Evolutionary conservation across 495 filamentous ascomycete species (phyloP).

Genomic region (Hypoxylon lienhwacheense): DNA sequence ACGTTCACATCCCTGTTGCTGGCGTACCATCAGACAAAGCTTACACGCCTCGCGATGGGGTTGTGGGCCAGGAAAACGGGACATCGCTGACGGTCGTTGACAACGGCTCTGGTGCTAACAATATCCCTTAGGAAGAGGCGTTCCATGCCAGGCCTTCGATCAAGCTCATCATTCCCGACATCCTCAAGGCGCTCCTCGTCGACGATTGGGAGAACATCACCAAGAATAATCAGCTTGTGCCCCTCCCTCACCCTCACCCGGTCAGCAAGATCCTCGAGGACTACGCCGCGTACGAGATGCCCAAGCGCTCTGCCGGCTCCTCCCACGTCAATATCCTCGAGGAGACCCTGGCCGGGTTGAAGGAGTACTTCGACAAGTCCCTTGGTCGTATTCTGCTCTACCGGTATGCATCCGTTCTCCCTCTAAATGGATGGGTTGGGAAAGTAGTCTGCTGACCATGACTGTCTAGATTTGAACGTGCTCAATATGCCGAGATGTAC

Average conservation of each 20-base stretch:
- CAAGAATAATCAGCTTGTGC: constrained; percentile 85
- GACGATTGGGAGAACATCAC: constrained; percentile 99
- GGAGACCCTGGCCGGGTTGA: constrained; percentile 79
- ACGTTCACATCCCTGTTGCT: constrained; percentile 34
- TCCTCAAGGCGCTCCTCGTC: constrained; percentile 84
- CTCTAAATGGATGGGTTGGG: too few relatives aligned
- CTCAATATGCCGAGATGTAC: constrained; percentile 75
- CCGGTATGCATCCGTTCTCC: constrained; percentile 46
- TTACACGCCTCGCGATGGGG: constrained; percentile 9
- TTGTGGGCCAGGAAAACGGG: constrained; percentile 8
- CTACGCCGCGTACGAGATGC: constrained; percentile 69
- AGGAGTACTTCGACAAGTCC: constrained; percentile 87
- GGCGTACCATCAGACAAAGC: constrained; percentile 30
- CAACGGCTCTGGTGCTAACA: constrained; percentile 30
- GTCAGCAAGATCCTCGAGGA: constrained; percentile 77
- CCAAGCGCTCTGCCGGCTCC: constrained; percentile 63
- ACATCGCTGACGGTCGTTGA: background rate
- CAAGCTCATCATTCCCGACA: constrained; percentile 79
- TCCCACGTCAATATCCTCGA: constrained; percentile 81
- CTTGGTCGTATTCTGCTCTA: constrained; percentile 89
- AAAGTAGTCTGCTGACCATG: constrained; percentile 9
- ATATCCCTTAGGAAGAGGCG: constrained; percentile 69
- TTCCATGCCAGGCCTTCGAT: constrained; percentile 80
- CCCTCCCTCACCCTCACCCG: constrained; percentile 73
- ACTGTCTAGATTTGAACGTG: constrained; percentile 69